Base-by-base conservation (phyloP, 768 basidiomycete species). In the Coprinopsis strossmayeri region DNA sequence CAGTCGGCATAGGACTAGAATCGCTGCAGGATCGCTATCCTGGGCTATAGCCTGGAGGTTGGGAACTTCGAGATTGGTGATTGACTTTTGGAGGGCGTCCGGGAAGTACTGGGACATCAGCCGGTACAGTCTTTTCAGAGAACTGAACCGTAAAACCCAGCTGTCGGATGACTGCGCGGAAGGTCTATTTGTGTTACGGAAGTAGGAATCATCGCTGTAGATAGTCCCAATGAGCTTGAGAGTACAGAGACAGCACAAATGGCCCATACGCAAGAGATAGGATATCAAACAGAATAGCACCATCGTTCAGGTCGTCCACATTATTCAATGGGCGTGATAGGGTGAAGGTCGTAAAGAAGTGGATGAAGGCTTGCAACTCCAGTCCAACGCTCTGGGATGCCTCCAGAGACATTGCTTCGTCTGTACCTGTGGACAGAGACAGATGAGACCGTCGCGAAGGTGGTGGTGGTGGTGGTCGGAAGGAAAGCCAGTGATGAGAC, bases 71-170 rank as follows among this genome's bases (percentile, higher is more conserved):
- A 94, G 75, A 7, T 80, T 73, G 37, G 77, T 75, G 1, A 86
- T 84, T 0, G 86, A 84, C 47, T 87, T 87, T 59, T 87, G 85
- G 18, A 94, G 76, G 2, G 90, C 78, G 64, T 92, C 85, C 41
- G 82, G 78, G 57, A 87, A 87, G 64, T 92, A 95, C 59, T 91
- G 88, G 1, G 87, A 90, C 72, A 93, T 85, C 32, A 92, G 78
- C 38, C 91, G 77, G 65, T 91, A 93, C 44, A 93, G 74, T 20
- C 86, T 79, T 59, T 94, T 94, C 52, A 94, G 76, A 7, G 84
- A 66, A 64, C 76, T 84, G 64, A 92, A 91, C 11, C 91, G 81
- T 26, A 92, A 66, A 49, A 92, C 88, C 91, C 91, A 95, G 65
- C 90, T 93, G 59, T 91, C 90, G 10, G 85, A 79, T 1, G 73